Evolutionary conservation across 805 yeast genomes (phyloP).

Genomic region (Schwanniomyces sp.): DNA sequence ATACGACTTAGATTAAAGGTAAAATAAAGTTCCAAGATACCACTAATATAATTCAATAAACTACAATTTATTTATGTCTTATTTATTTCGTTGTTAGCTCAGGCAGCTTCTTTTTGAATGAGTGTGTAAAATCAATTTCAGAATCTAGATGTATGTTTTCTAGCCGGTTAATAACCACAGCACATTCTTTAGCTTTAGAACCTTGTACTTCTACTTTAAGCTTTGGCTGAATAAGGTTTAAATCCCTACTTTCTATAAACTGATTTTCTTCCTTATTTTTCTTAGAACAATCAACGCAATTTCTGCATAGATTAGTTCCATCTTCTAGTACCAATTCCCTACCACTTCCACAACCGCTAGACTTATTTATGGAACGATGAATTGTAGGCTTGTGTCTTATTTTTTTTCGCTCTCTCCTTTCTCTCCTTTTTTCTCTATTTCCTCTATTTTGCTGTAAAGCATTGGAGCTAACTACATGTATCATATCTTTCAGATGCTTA

Average conservation of each 20-base stretch:
- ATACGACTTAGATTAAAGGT: too few species aligned
- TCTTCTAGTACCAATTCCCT: constrained; percentile 17
- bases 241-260: not conserved
- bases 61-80: too few species aligned
- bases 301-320: constrained; percentile 23
- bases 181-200: not conserved
- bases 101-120: not conserved
- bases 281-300: constrained; percentile 31
- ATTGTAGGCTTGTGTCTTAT: not conserved
- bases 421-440: not conserved
- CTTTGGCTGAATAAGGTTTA: constrained; percentile 7
- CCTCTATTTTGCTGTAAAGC: not conserved
- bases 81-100: not conserved
- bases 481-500: constrained; percentile 28
- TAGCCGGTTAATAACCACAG: not conserved
- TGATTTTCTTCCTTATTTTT: constrained; percentile 2
- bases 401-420: not conserved
- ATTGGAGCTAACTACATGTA: constrained; percentile 1
- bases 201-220: constrained; percentile 7
- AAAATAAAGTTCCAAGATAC: too few species aligned
- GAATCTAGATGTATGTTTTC: not conserved
- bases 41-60: too few species aligned
- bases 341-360: constrained; percentile 2
- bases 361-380: not conserved
- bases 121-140: not conserved